Evolutionary conservation across 768 basidiomycete species (phyloP).

Genomic region (Mycena leptocephala): DNA sequence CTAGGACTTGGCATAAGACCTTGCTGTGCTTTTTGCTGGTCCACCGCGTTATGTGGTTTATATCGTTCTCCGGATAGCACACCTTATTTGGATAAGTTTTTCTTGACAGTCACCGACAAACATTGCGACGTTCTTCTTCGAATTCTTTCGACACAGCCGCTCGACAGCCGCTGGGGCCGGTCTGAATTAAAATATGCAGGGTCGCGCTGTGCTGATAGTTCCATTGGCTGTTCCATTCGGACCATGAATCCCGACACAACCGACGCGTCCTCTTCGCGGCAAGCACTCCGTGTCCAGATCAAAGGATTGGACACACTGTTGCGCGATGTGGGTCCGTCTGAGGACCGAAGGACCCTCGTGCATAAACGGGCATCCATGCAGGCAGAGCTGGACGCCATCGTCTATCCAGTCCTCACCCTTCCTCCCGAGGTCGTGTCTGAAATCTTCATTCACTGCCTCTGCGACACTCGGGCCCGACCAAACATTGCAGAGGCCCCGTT

Average conservation of each 20-base stretch:
- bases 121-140: background rate
- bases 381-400: constrained; percentile 1
- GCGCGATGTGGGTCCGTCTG: constrained; percentile 5
- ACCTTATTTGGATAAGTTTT: constrained; percentile 1
- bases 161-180: background rate
- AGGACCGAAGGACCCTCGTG: background rate
- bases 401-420: constrained; percentile 3
- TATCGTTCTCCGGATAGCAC: no score
- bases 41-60: no score
- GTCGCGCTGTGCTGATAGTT: background rate
- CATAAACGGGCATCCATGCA: background rate
- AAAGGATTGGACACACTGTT: background rate
- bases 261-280: background rate
- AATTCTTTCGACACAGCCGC: background rate
- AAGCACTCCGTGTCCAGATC: background rate
- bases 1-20: no score
- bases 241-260: background rate
- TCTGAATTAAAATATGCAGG: background rate
- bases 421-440: constrained; percentile 13
- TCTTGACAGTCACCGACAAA: background rate
- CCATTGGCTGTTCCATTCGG: background rate
- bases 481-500: constrained; percentile 15
- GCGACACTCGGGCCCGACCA: constrained; percentile 1
- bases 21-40: no score
- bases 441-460: constrained; percentile 5